phyloP scores from a whole-genome alignment of 495 filamentous ascomycete genomes.

The Achaetomiella virescens region DNA sequence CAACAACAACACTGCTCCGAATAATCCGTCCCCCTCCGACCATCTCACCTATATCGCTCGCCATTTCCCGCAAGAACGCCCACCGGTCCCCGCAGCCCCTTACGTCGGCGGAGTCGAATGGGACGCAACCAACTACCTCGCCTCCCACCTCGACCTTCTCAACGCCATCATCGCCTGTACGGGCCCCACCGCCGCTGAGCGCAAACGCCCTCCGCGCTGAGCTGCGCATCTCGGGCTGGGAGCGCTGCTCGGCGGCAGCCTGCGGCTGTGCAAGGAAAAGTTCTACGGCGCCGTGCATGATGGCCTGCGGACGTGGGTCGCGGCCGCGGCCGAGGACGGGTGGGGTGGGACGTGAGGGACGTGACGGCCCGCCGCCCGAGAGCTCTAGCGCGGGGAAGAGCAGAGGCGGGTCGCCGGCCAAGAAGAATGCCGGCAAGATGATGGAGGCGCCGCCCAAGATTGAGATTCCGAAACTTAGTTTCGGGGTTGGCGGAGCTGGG shows the following conservation, averaged over 20 bases:
- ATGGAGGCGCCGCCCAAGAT: constrained; percentile 44
- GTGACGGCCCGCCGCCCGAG: constrained; percentile 59
- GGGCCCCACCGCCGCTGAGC: constrained; percentile 56
- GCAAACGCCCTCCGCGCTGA: constrained; percentile 73
- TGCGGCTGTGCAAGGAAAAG: constrained; percentile 94
- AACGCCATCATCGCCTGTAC: constrained; percentile 87
- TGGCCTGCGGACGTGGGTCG: constrained; percentile 82
- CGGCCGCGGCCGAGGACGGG: constrained; percentile 75
- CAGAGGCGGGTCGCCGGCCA: constrained; percentile 45
- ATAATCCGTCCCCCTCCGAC: constrained; percentile 17
- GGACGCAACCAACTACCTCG: constrained; percentile 96
- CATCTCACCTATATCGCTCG: constrained; percentile 51
- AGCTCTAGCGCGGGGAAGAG: constrained; percentile 30
- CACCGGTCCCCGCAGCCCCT: constrained; percentile 88
- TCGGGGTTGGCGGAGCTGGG: constrained; percentile 22
- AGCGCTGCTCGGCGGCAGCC: constrained; percentile 77
- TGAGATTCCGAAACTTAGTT: constrained; percentile 51
- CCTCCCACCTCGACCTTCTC: constrained; percentile 83
- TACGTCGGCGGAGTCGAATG: constrained; percentile 98
- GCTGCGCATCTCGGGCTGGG: constrained; percentile 79
- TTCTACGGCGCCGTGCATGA: constrained; percentile 90
- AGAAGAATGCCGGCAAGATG: constrained; percentile 25
- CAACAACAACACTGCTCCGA: constrained; percentile 15
- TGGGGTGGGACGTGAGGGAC: constrained; percentile 79
- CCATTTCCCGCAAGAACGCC: constrained; percentile 82